phyloP scores from a whole-genome alignment of 148 eudicot species.

The Nyssa sinensis region DNA sequence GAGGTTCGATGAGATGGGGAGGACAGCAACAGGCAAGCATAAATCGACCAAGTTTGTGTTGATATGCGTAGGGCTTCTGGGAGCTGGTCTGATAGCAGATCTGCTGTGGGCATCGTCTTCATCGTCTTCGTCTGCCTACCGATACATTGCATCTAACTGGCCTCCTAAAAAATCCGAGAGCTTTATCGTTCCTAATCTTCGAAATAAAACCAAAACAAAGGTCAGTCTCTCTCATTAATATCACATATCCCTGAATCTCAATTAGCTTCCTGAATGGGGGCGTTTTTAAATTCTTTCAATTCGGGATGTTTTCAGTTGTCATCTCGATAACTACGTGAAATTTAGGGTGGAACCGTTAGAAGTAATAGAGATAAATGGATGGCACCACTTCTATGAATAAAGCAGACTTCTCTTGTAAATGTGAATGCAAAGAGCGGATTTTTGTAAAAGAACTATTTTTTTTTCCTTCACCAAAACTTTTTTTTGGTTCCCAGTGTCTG shows the following conservation, averaged over 20 bases:
- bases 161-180: conserved; percentile 20
- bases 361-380: no score
- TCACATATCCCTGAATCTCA: neutral
- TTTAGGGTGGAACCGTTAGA: no score
- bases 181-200: conserved; percentile 20
- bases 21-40: conserved; percentile 8
- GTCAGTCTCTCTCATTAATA: neutral
- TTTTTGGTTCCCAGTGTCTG: neutral
- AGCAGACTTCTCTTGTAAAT: no score
- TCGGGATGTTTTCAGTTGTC: neutral
- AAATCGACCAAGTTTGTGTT: conserved; percentile 24
- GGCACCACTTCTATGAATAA: no score
- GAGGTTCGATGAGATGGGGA: conserved; percentile 23
- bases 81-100: conserved; percentile 56
- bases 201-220: neutral
- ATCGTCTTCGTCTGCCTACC: conserved; percentile 35
- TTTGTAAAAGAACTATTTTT: no score
- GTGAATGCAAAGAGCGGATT: no score
- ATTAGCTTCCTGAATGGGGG: neutral
- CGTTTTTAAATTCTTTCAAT: neutral
- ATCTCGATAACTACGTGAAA: neutral
- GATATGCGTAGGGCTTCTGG: conserved; percentile 41
- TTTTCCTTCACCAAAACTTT: no score
- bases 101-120: conserved; percentile 83
- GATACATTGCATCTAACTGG: conserved; percentile 36